Evolutionary conservation across 208 protist species (phyloP).

Genomic region (Phytomonas francai): DNA sequence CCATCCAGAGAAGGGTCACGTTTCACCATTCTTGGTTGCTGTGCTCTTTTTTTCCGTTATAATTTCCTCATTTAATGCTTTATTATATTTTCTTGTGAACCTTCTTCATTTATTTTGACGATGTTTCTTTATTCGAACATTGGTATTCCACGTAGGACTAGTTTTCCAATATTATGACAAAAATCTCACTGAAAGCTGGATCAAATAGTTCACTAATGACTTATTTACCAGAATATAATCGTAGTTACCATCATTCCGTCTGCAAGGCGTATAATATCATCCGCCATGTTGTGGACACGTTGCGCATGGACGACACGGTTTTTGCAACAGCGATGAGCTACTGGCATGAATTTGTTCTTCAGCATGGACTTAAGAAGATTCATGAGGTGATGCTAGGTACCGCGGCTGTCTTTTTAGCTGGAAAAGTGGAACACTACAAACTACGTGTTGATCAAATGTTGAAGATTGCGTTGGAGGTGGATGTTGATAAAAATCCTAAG

Average conservation of each 20-base stretch:
- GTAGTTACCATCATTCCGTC: constrained; percentile 44
- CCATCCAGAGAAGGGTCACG: not conserved
- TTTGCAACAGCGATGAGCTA: constrained; percentile 71
- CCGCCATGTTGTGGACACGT: constrained; percentile 44
- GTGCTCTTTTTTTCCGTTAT: not conserved
- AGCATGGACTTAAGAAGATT: constrained; percentile 42
- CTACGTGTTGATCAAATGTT: constrained; percentile 56
- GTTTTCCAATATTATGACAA: not conserved
- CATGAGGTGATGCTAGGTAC: constrained; percentile 68
- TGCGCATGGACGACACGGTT: constrained; percentile 49
- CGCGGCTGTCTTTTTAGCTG: constrained; percentile 75
- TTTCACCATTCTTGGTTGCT: not conserved
- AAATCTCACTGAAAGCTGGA: not conserved
- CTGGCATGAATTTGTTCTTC: constrained; percentile 73
- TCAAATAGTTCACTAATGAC: not conserved
- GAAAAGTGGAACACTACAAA: constrained; percentile 81
- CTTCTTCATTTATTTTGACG: not conserved
- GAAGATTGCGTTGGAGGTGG: constrained; percentile 51
- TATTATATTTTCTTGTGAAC: not conserved
- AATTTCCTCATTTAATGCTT: not conserved
- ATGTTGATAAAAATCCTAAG: constrained; percentile 10
- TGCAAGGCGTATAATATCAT: constrained; percentile 63
- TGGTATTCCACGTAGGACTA: not conserved
- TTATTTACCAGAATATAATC: constrained; percentile 23
- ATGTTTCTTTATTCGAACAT: not conserved